Evolutionary conservation across 805 yeast species (phyloP).

Genomic region (Groenewaldozyma salmanticensis): DNA sequence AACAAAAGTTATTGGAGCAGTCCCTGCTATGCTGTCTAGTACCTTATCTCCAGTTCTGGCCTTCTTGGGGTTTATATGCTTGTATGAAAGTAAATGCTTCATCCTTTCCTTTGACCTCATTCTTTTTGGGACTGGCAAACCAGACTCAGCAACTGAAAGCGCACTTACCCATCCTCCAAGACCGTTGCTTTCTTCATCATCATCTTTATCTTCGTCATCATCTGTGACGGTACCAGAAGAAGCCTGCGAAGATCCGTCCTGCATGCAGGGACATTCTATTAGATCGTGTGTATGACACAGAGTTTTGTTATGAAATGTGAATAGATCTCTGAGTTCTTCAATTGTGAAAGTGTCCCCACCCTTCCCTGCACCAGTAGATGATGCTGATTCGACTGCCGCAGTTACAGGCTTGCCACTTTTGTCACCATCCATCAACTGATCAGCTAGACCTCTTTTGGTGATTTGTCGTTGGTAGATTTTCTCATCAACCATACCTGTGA

Average conservation of each 20-base stretch:
- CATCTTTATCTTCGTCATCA: constrained; percentile 20
- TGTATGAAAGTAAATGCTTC: constrained; percentile 51
- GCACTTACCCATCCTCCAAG: constrained; percentile 48
- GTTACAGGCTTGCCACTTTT: constrained; percentile 8
- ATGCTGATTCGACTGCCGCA: constrained; percentile 5
- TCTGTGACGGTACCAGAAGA: constrained; percentile 4
- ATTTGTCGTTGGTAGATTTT: constrained; percentile 88
- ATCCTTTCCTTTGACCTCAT: constrained; percentile 38
- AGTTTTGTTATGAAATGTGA: constrained; percentile 40
- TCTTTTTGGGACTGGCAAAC: constrained; percentile 15
- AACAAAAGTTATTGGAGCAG: constrained; percentile 29
- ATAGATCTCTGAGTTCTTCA: constrained; percentile 64
- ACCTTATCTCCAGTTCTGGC: constrained; percentile 6
- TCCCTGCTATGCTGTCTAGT: constrained; percentile 16
- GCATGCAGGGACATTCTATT: constrained; percentile 32
- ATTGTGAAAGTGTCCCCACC: constrained; percentile 50
- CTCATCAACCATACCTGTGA: constrained; percentile 89
- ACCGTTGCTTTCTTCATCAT: constrained; percentile 14
- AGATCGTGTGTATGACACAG: constrained; percentile 18
- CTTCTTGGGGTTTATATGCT: constrained; percentile 48
- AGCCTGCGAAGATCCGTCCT: constrained; percentile 5
- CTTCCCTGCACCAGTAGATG: constrained; percentile 5
- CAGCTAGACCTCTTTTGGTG: constrained; percentile 71
- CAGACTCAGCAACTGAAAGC: constrained; percentile 29
- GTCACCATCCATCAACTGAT: constrained; percentile 46